These are phyloP conservation scores for Coprinopsis sp. DNA, from an alignment of 768 basidiomycete genomes.

Conservation along the genomic window DNA sequence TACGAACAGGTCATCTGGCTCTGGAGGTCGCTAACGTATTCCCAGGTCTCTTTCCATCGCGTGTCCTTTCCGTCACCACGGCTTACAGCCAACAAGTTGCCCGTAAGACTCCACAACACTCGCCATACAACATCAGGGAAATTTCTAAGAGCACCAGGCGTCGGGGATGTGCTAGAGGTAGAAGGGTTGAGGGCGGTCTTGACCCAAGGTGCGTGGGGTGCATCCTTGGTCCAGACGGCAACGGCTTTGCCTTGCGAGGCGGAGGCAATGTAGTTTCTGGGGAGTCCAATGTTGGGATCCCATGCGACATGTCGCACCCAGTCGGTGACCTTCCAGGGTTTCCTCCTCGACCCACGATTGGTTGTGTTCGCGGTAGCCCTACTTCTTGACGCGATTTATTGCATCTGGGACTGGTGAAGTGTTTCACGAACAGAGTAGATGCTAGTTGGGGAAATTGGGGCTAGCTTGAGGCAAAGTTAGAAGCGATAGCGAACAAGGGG, in stretches of 20 bases:
- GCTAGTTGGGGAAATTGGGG: constrained; percentile 38
- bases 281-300: constrained; percentile 96
- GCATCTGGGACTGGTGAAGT: constrained; percentile 93
- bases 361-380: constrained; percentile 83
- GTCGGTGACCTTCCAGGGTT: constrained; percentile 84
- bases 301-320: constrained; percentile 99
- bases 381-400: constrained; percentile 94
- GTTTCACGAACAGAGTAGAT: constrained; percentile 61
- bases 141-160: constrained; percentile 54
- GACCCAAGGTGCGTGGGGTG: constrained; percentile 68
- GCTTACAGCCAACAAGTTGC: constrained; percentile 93
- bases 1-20: constrained; percentile 47
- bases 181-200: constrained; percentile 78
- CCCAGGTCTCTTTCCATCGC: constrained; percentile 99
- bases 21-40: constrained; percentile 93
- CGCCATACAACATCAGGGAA: constrained; percentile 99
- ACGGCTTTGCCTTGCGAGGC: constrained; percentile 93
- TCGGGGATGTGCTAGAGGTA: constrained; percentile 40
- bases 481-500: no score
- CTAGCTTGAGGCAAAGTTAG: constrained; percentile 38
- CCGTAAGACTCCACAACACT: constrained; percentile 97
- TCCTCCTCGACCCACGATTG: constrained; percentile 93
- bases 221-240: constrained; percentile 87
- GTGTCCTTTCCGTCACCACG: constrained; percentile 98
- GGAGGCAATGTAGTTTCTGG: constrained; percentile 92